Base-by-base conservation (phyloP, 345 rosid species). In the Sonneratia caseolaris region DNA sequence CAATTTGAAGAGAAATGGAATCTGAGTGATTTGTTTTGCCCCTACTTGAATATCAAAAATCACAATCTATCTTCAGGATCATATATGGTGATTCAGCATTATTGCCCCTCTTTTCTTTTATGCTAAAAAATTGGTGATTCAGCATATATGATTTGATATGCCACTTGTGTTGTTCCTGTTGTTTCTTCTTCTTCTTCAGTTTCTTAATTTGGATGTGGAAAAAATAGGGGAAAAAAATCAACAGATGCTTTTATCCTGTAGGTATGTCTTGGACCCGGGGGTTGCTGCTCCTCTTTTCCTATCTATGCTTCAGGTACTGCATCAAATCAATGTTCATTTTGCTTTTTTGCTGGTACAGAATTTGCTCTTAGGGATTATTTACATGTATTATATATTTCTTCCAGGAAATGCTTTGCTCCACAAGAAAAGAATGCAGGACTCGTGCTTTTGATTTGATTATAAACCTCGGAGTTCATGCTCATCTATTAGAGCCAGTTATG, bases 391-490 rank as follows among this genome's bases (percentile, higher is more conserved):
- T 51, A 71, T 71, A 51, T 71, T 37, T 74, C 47, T 79, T 80
- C 76, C 88, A 95, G 99, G 99, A 90, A 80, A 95, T 95, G 96
- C 89, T 95, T 72, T 79, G 85, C 82, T 95, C 99, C 81, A 79
- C 96, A 55, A 85, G 81, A 82, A 76, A 87, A 71, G 86, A 86
- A 59, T 89, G 94, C 79, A 85, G 90, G 82, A 82, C 89, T 68
- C 97, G 97, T 76, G 98, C 92, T 73, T 92, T 95, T 83, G 99
- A 95, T 84, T 82, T 95, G 80, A 87, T 95, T 76, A 82, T 95
- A 83, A 95, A 95, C 82, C 93, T 95, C 65, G 99, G 98, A 72
- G 99, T 95, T 71, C 99, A 95, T 86, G 92, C 94, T 77, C 99
- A 90, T 75, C 77, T 95, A 72, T 74, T 95, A 81, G 99, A 90